These are phyloP conservation scores for Claviceps sp. DNA, from an alignment of 2,329 filamentous ascomycete species.

Conservation along the genomic window DNA sequence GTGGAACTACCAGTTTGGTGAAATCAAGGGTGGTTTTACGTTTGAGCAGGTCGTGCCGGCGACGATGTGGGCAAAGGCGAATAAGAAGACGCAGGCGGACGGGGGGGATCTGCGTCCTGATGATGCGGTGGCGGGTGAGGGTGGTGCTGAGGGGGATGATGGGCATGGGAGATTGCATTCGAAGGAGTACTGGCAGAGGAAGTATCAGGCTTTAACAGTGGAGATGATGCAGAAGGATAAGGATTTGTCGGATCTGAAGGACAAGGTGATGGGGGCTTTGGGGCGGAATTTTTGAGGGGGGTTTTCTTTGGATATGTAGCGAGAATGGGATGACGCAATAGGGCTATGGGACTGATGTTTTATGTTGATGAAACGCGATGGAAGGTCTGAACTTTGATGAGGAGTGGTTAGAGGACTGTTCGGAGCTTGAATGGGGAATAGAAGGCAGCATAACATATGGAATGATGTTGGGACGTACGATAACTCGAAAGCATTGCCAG, in stretches of 20 bases:
- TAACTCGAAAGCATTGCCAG: too few relatives aligned
- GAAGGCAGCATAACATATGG: too few relatives aligned
- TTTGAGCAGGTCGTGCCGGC: slow-evolving; percentile 36
- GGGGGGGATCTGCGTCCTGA: neutral
- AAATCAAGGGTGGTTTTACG: slow-evolving; percentile 37
- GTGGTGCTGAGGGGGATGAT: slow-evolving; percentile 8
- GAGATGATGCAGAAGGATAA: slow-evolving; percentile 46
- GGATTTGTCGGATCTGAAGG: slow-evolving; percentile 31
- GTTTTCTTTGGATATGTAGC: neutral
- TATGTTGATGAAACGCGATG: too few relatives aligned
- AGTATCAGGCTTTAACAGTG: slow-evolving; percentile 44
- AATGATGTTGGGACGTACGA: too few relatives aligned
- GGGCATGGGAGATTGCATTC: slow-evolving; percentile 10
- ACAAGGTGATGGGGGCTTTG: slow-evolving; percentile 27
- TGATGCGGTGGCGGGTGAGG: slow-evolving; percentile 6
- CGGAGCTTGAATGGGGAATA: too few relatives aligned
- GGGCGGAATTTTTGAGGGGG: slow-evolving; percentile 8
- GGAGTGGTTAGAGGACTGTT: too few relatives aligned
- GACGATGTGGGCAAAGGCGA: slow-evolving; percentile 25
- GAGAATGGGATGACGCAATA: too few relatives aligned
- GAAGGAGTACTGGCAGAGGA: slow-evolving; percentile 35
- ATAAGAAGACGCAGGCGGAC: slow-evolving; percentile 7
- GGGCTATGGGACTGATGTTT: too few relatives aligned
- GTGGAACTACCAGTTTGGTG: slow-evolving; percentile 44
- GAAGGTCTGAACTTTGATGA: too few relatives aligned